These are phyloP conservation scores for Backusella circina DNA, from an alignment of 192 early-diverging fungal species.

Conservation along the genomic window DNA sequence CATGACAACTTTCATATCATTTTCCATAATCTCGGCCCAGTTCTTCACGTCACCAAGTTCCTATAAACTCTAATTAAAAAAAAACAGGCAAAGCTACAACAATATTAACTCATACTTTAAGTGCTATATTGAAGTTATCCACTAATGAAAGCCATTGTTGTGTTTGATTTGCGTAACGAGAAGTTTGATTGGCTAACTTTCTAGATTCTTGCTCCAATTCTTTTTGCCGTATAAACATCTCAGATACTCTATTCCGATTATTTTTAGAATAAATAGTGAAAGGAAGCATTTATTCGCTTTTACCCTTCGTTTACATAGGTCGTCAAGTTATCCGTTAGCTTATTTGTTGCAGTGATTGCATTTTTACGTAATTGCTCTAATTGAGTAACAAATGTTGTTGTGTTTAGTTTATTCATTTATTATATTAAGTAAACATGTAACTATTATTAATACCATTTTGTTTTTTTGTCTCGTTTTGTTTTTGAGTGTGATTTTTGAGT, in stretches of 20 bases:
- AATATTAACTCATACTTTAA: slow-evolving; percentile 62
- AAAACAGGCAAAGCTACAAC: background rate
- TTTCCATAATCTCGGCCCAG: slow-evolving; percentile 82
- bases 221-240: slow-evolving; percentile 60
- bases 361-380: slow-evolving; percentile 60
- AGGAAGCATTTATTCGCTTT: background rate
- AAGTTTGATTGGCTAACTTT: slow-evolving; percentile 44
- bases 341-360: slow-evolving; percentile 41
- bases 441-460: slow-evolving; percentile 62
- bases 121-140: slow-evolving; percentile 66
- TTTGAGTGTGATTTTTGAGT: slow-evolving; percentile 56
- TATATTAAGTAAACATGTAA: background rate
- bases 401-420: background rate
- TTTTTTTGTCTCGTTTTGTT: slow-evolving; percentile 47
- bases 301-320: slow-evolving; percentile 57
- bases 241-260: slow-evolving; percentile 41
- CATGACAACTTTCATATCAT: slow-evolving; percentile 76
- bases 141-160: slow-evolving; percentile 78
- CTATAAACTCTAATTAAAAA: slow-evolving; percentile 26
- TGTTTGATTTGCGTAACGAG: slow-evolving; percentile 57
- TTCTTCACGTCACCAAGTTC: slow-evolving; percentile 86
- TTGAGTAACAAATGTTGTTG: background rate
- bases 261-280: background rate
- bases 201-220: slow-evolving; percentile 63
- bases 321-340: slow-evolving; percentile 56